A percentile compares a stretch with the other conserved stretches of the same genome.
Conservation (phyloP, 176 grass and related monocot species). For the Oryza officinalis region DNA sequence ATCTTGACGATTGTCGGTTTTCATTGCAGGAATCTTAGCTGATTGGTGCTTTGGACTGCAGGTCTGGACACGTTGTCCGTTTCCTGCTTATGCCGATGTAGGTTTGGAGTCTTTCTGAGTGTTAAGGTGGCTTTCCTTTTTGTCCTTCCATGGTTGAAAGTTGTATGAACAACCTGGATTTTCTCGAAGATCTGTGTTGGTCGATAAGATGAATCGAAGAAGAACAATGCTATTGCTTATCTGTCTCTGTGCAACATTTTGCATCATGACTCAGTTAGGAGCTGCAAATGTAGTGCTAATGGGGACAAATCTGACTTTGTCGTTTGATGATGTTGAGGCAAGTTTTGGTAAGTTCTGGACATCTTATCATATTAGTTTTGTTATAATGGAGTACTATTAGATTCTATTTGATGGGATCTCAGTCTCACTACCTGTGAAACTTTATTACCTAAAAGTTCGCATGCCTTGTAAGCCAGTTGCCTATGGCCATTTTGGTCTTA, state of each 20-base stretch:
- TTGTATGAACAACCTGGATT: slow-evolving; percentile 1
- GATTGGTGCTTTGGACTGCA: slow-evolving; percentile 44
- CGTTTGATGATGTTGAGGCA: slow-evolving; percentile 67
- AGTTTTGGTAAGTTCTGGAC: slow-evolving; percentile 61
- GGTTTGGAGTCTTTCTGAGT: slow-evolving; percentile 33
- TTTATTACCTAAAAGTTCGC: background rate
- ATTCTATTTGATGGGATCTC: background rate
- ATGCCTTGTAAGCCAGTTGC: background rate
- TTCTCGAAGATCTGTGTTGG: background rate
- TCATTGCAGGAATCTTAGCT: slow-evolving; percentile 3
- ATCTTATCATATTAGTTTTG: slow-evolving; percentile 22
- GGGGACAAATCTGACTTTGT: slow-evolving; percentile 68
- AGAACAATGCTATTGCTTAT: slow-evolving; percentile 13
- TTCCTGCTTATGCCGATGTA: background rate
- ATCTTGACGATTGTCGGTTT: background rate
- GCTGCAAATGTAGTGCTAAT: slow-evolving; percentile 81
- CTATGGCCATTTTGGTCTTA: background rate
- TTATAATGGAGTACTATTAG: background rate
- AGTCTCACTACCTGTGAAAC: background rate
- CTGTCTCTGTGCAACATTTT: slow-evolving; percentile 41
- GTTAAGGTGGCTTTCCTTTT: background rate
- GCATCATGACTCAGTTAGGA: slow-evolving; percentile 50
- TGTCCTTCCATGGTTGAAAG: slow-evolving; percentile 5
- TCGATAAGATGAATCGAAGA: slow-evolving; percentile 36
- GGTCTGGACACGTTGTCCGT: slow-evolving; percentile 14